Conservation (phyloP, 108 stramenopile genomes). For the Pseudonitzschia pungens region DNA sequence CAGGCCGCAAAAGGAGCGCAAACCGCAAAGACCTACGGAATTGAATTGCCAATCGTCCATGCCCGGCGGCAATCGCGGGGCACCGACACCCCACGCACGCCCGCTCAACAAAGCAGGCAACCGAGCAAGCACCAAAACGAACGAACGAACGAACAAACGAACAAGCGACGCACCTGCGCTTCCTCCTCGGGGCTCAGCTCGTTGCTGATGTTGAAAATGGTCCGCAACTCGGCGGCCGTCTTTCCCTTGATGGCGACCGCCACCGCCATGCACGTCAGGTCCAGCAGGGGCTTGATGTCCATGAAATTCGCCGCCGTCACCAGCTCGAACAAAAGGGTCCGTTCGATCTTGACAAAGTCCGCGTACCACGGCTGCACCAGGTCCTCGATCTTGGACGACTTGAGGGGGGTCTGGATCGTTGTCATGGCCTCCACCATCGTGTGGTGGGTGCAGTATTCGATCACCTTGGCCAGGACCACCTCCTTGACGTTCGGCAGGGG, state of each 20-base stretch:
- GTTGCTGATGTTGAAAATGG: conserved; percentile 97
- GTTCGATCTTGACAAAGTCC: conserved; percentile 83
- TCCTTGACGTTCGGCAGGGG: conserved; percentile 96
- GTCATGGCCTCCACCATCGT: conserved; percentile 83
- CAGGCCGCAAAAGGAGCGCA: no score
- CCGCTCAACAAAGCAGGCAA: no score
- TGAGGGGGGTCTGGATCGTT: conserved; percentile 96
- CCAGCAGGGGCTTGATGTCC: conserved; percentile 82
- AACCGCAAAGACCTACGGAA: no score
- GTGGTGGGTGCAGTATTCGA: conserved; percentile 95
- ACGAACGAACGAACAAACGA: no score
- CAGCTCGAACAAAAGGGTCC: conserved; percentile 73
- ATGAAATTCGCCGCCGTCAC: conserved; percentile 85
- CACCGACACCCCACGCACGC: no score
- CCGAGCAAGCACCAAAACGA: no score
- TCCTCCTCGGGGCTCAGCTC: conserved; percentile 96
- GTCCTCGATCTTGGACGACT: conserved; percentile 86
- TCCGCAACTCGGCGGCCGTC: conserved; percentile 91
- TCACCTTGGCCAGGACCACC: conserved; percentile 92
- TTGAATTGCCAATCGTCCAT: no score
- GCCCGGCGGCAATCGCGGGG: no score
- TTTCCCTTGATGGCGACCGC: conserved; percentile 84
- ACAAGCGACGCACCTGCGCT: conserved; percentile 70
- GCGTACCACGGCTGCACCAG: conserved; percentile 98
- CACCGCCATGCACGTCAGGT: conserved; percentile 75